A percentile compares a stretch with the other conserved stretches of the same genome.
Evolutionary conservation across 1,284 basidiomycete species (phyloP).

Genomic region (Rhodotorula glutinis): DNA sequence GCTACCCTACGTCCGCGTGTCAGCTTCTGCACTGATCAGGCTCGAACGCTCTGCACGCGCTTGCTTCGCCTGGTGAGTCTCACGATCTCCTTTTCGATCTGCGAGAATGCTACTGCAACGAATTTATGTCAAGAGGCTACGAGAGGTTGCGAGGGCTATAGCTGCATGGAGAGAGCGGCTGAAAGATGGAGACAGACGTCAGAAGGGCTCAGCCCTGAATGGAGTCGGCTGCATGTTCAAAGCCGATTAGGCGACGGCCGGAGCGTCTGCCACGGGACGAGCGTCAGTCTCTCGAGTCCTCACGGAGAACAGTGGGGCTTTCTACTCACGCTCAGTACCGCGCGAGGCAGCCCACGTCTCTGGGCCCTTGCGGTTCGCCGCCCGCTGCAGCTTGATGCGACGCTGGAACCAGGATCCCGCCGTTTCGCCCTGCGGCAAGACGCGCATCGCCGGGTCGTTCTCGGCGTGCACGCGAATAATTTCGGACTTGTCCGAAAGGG

Average conservation of each 20-base stretch:
- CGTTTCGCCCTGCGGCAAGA: conserved; percentile 17
- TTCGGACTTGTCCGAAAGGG: conserved; percentile 16
- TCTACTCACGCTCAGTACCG: conserved; percentile 43
- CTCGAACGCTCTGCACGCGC: too few relatives aligned
- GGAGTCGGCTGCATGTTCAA: too few relatives aligned
- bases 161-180: too few relatives aligned
- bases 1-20: too few relatives aligned
- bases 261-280: background rate
- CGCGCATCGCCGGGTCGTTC: conserved; percentile 28
- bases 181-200: too few relatives aligned
- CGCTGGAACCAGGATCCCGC: conserved; percentile 36
- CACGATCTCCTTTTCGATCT: too few relatives aligned
- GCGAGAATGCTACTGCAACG: too few relatives aligned
- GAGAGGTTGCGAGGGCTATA: background rate
- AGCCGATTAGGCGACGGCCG: background rate
- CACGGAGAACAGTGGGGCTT: background rate
- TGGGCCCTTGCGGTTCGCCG: conserved; percentile 32
- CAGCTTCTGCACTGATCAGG: too few relatives aligned
- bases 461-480: conserved; percentile 22
- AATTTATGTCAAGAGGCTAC: too few relatives aligned
- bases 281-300: background rate
- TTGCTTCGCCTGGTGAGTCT: too few relatives aligned
- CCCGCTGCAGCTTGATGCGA: conserved; percentile 22
- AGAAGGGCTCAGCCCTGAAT: too few relatives aligned
- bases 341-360: conserved; percentile 34